Evolutionary conservation across 371 early-diverging fungal genomes (phyloP), one percentile per base, ranked within the genome.

Genomic region (Amoeboaphelidium protococcarum): DNA sequence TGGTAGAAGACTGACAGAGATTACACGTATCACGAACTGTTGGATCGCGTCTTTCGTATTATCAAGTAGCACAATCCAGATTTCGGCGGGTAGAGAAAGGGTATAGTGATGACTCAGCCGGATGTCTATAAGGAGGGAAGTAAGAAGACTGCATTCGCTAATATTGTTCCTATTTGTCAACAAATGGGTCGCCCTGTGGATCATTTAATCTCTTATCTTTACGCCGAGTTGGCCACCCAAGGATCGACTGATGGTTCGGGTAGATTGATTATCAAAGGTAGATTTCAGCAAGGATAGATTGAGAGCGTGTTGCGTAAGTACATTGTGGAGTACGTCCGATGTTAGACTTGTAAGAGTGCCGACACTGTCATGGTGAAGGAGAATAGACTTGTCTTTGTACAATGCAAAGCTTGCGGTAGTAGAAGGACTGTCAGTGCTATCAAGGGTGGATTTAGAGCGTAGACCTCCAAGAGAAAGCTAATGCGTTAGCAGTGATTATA

Each of bases 241-340:
- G 99, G 98, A 40, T 91, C 97, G 22, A 73, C 95, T 45, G 98
- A 98, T 61, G 83, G 87, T 50, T 72, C 72, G 44, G 82, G 86
- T 57, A 76, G 90, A 31, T 64, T 99, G 48, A 69, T 96, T 41
- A 88, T 99, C 65, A 89, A 90, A 74, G 99, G 99, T 48, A 76
- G 82, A 49, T 98, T 91, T 81, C 84, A 89, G 64, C 95, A 88
- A 64, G 88, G 89, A 69, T 96, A 98, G 64, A 87, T 99, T 45
- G 98, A 98, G 65, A 89, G 82, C 50, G 86, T 98, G 44, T 64
- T 99, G 52, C 87, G 94, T 63, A 80, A 80, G 46, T 99, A 98
- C 61, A 97, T 98, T 63, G 85, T 82, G 48, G 94, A 97, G 63
- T 99, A 97, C 55, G 98, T 99, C 23, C 81, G 91, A 2, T 99